phyloP scores from a whole-genome alignment of 73 alveolate species.

The Stentor coeruleus region DNA sequence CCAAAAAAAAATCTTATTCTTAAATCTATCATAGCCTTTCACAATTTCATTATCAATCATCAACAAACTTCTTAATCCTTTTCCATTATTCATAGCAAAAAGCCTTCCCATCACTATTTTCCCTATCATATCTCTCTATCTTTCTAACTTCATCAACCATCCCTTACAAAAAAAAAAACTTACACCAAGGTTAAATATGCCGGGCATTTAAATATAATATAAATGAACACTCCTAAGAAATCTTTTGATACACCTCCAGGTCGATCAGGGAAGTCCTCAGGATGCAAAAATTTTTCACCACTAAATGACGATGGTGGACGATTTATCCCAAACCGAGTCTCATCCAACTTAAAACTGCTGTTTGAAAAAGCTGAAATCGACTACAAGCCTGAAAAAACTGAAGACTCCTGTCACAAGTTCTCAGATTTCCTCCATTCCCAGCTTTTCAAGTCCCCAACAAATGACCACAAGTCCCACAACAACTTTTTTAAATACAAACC shows the following conservation, averaged over 20 bases:
- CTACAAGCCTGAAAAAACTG: background rate
- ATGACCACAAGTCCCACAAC: background rate
- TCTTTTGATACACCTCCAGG: slow-evolving; percentile 24
- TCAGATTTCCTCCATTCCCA: slow-evolving; percentile 23
- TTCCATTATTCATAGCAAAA: too few relatives aligned
- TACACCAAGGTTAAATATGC: too few relatives aligned
- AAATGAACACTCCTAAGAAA: slow-evolving; percentile 22
- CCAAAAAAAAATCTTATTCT: too few relatives aligned
- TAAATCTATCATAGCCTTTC: too few relatives aligned
- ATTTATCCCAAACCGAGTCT: slow-evolving; percentile 19
- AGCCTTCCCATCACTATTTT: too few relatives aligned
- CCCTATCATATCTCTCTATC: too few relatives aligned
- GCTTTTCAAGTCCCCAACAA: background rate
- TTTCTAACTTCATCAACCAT: too few relatives aligned
- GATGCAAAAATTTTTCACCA: slow-evolving; percentile 11
- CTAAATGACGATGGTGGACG: slow-evolving; percentile 4
- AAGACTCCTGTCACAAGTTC: background rate
- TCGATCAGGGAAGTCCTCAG: background rate
- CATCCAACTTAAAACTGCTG: slow-evolving; percentile 9
- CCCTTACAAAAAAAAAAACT: too few relatives aligned
- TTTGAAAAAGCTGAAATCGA: slow-evolving; percentile 19
- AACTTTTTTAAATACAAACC: background rate
- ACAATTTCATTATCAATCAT: too few relatives aligned
- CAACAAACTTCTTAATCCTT: too few relatives aligned
- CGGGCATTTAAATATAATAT: too few relatives aligned